Percentiles rank a stretch among this genome's conserved stretches.
Evolutionary conservation across 148 eudicot genomes (phyloP).

Genomic region (Fagopyrum esculentum): DNA sequence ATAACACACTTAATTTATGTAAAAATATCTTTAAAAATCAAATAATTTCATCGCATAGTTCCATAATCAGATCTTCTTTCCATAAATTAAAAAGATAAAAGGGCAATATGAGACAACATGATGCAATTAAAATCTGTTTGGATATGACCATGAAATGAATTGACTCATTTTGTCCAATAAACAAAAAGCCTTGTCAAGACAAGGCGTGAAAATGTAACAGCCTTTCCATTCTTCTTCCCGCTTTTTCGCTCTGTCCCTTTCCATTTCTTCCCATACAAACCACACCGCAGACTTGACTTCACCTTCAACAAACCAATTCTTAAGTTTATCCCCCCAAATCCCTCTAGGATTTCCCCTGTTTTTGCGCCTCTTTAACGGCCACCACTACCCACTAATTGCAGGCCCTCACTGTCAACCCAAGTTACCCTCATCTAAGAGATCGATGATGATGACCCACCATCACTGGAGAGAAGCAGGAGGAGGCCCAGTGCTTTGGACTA

Average conservation of each 20-base stretch:
- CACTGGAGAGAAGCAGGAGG: conserved; percentile 7
- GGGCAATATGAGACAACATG: neutral
- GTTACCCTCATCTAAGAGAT: conserved; percentile 4
- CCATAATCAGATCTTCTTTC: no score
- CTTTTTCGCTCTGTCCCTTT: neutral
- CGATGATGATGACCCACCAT: conserved; percentile 12
- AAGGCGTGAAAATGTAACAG: conserved; percentile 11
- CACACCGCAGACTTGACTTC: conserved; percentile 3
- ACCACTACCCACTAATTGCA: conserved; percentile 7
- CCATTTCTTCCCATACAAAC: conserved; percentile 6
- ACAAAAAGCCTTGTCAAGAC: neutral
- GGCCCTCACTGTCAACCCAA: conserved; percentile 8
- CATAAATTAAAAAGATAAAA: no score
- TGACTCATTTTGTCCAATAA: neutral
- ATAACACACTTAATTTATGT: no score
- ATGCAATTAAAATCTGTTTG: neutral
- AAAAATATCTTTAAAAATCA: no score
- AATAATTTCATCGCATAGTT: no score
- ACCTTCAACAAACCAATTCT: conserved; percentile 1
- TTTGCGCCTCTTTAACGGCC: conserved; percentile 13
- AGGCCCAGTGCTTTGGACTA: conserved; percentile 11
- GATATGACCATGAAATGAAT: neutral
- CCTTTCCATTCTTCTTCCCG: neutral
- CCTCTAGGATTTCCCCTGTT: neutral
- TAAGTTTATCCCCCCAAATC: neutral